Evolutionary conservation across 208 protist species (phyloP).

Genomic region (Leptomonas seymouri): DNA sequence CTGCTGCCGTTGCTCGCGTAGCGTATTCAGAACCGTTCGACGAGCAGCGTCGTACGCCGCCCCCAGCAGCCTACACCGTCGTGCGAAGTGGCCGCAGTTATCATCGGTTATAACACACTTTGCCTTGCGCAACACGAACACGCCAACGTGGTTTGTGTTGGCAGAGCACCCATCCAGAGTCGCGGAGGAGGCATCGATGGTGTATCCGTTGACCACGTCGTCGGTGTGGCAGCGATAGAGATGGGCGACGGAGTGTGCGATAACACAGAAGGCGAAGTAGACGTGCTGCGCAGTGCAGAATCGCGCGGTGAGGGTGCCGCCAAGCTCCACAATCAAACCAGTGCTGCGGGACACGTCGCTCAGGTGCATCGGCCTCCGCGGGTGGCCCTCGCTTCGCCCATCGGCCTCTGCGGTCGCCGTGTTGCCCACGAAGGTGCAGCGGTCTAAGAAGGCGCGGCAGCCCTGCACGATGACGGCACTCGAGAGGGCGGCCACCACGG

Average conservation of each 20-base stretch:
- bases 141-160: slow-evolving; percentile 64
- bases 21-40: slow-evolving; percentile 6
- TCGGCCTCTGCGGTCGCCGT: not conserved
- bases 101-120: slow-evolving; percentile 73
- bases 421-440: slow-evolving; percentile 42
- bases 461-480: slow-evolving; percentile 70
- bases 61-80: slow-evolving; percentile 35
- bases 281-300: slow-evolving; percentile 53
- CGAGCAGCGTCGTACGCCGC: slow-evolving; percentile 25
- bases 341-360: slow-evolving; percentile 42
- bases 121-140: slow-evolving; percentile 64
- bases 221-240: slow-evolving; percentile 69
- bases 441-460: slow-evolving; percentile 55
- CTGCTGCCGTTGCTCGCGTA: not conserved
- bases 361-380: slow-evolving; percentile 23
- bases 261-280: slow-evolving; percentile 79
- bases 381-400: too few relatives aligned
- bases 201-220: slow-evolving; percentile 82
- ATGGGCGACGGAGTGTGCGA: slow-evolving; percentile 74
- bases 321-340: slow-evolving; percentile 74
- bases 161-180: slow-evolving; percentile 75
- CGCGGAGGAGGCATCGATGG: slow-evolving; percentile 69
- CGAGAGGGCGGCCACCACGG: slow-evolving; percentile 47
- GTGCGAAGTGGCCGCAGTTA: slow-evolving; percentile 34
- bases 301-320: slow-evolving; percentile 61